Conservation (phyloP, 2,329 filamentous ascomycete species). For the Phyllosticta citrichinensis region DNA sequence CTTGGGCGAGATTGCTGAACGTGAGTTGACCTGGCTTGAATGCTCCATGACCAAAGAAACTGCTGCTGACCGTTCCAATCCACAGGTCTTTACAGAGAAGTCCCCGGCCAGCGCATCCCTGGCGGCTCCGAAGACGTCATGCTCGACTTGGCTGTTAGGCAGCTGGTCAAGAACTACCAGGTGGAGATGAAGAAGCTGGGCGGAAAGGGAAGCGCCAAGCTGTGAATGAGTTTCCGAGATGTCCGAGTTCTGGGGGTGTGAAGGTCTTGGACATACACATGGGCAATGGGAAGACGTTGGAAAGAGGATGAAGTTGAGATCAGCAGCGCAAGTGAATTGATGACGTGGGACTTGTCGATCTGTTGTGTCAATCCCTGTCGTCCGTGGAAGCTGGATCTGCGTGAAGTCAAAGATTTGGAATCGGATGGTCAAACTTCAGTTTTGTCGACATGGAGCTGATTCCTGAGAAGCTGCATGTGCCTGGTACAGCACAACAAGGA, state of each 20-base stretch:
- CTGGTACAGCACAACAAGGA: too few relatives aligned
- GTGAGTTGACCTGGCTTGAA: slow-evolving; percentile 35
- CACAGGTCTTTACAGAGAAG: slow-evolving; percentile 52
- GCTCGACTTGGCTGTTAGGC: slow-evolving; percentile 58
- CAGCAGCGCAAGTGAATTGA: too few relatives aligned
- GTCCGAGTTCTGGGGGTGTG: background rate
- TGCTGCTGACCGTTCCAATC: background rate
- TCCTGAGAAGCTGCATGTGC: too few relatives aligned
- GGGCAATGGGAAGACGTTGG: background rate
- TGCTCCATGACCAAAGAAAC: background rate
- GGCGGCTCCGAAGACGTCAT: slow-evolving; percentile 66
- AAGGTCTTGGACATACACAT: background rate
- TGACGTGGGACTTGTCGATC: too few relatives aligned
- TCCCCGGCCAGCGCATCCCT: slow-evolving; percentile 51
- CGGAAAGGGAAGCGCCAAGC: slow-evolving; percentile 32
- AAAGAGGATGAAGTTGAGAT: too few relatives aligned
- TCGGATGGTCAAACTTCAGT: too few relatives aligned
- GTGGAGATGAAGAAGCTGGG: slow-evolving; percentile 44
- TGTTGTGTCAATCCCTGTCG: too few relatives aligned
- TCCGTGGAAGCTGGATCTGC: too few relatives aligned
- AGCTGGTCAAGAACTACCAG: slow-evolving; percentile 60
- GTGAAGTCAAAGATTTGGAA: too few relatives aligned
- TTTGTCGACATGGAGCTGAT: too few relatives aligned
- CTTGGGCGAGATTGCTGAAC: slow-evolving; percentile 60
- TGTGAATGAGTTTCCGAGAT: slow-evolving; percentile 19